Evolutionary conservation across 148 eudicot genomes (phyloP), one percentile per base, ranked within the genome.

Genomic region (Rhododendron ferrugineum): DNA sequence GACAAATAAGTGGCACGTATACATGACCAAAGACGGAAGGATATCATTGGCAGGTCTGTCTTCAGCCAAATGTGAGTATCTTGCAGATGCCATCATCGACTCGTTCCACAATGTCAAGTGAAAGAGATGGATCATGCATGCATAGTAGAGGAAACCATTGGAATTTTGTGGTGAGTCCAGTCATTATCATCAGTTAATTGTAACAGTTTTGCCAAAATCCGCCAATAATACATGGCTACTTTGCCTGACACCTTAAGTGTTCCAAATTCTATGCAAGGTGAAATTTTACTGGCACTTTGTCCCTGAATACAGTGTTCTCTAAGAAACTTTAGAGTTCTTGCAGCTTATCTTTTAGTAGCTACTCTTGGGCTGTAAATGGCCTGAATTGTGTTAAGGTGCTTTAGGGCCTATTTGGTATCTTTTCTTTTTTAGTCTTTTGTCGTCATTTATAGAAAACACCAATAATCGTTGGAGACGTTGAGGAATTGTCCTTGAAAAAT

Each of bases 21-120:
- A 95, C 96, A 95, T 96, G 99, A 95, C 98, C 36, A 96, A 96
- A 88, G 99, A 96, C 30, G 99, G 99, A 82, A 95, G 99, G 88
- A 95, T 96, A 86, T 96, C 99, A 23, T 87, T 96, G 83, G 97
- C 99, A 32, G 98, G 99, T 82, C 88, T 96, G 78, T 96, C 99
- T 80, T 75, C 93, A 22, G 98, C 96, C 54, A 96, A 96, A 88
- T 96, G 98, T 56, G 97, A 96, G 84, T 95, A 96, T 87, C 96
- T 96, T 86, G 98, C 99, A 15, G 99, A 96, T 91, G 99, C 99
- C 87, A 94, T 96, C 87, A 87, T 95, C 32, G 99, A 96, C 85
- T 96, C 98, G 1, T 96, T 85, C 91, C 91, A 96, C 85, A 96
- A 94, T 83, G 98, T 95, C 72, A 91, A 93, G 84, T 96, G 82